phyloP scores from a whole-genome alignment of 2,329 filamentous ascomycete genomes.

The Aspergillus latus region DNA sequence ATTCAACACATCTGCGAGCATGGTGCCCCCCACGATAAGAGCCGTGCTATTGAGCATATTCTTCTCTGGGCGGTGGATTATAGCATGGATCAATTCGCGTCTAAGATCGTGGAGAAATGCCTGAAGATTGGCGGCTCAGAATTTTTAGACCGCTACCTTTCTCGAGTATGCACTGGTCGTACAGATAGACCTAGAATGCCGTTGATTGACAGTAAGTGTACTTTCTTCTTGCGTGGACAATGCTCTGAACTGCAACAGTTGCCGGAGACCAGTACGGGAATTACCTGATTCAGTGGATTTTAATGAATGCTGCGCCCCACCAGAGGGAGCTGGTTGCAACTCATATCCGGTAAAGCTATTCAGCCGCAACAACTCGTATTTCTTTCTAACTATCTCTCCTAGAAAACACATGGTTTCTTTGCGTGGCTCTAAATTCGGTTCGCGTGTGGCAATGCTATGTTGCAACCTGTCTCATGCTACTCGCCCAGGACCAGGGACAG shows the following conservation, averaged over 20 bases:
- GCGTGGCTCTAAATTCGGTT: conserved; percentile 96
- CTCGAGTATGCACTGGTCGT: conserved; percentile 89
- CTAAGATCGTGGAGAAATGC: conserved; percentile 98
- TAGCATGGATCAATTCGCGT: conserved; percentile 98
- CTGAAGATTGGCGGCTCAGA: conserved; percentile 92
- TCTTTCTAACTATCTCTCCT: conserved; percentile 1
- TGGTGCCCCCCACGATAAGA: conserved; percentile 84
- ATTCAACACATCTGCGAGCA: conserved; percentile 99
- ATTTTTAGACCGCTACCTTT: conserved; percentile 88
- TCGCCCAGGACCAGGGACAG: conserved; percentile 79
- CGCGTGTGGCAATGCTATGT: conserved; percentile 97
- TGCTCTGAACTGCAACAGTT: conserved; percentile 48
- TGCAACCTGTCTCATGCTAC: conserved; percentile 90
- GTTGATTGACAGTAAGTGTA: conserved; percentile 76
- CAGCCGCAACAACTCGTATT: background rate
- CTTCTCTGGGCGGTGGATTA: conserved; percentile 92
- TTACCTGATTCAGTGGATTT: conserved; percentile 95
- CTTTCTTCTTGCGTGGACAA: background rate
- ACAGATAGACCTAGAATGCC: conserved; percentile 91
- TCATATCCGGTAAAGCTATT: conserved; percentile 68
- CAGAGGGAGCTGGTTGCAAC: conserved; percentile 90
- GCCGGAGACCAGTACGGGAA: conserved; percentile 98
- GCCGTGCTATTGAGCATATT: conserved; percentile 91
- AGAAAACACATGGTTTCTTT: conserved; percentile 98
- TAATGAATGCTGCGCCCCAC: conserved; percentile 81